Conservation (phyloP, 345 rosid genomes). For the Arabidopsis suecica region DNA sequence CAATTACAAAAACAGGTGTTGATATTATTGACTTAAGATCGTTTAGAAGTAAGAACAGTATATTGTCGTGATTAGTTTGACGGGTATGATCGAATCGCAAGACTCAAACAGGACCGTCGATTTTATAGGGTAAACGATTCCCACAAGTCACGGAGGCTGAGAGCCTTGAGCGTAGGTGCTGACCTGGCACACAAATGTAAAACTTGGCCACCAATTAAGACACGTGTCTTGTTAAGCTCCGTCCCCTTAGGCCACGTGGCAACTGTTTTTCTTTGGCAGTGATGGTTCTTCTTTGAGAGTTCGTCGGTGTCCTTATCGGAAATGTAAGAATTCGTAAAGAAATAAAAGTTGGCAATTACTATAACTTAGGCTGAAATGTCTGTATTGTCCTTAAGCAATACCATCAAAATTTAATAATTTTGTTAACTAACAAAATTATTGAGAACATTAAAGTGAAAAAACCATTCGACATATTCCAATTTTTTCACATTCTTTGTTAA, state of each 20-base stretch:
- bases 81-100: conserved; percentile 5
- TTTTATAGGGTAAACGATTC: conserved; percentile 10
- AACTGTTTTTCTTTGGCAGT: neutral
- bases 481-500: too few relatives aligned
- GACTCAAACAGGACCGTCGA: neutral
- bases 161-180: neutral
- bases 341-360: neutral
- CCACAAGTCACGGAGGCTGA: conserved; percentile 43
- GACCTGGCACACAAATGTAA: conserved; percentile 27
- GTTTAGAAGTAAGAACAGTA: neutral
- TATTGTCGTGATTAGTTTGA: conserved; percentile 26
- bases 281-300: conserved; percentile 30
- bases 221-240: conserved; percentile 29
- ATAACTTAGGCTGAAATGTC: conserved; percentile 8
- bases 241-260: conserved; percentile 27
- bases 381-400: neutral
- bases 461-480: too few relatives aligned
- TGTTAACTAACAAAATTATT: too few relatives aligned
- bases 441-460: too few relatives aligned
- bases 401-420: too few relatives aligned
- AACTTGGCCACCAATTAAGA: conserved; percentile 4
- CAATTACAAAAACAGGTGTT: conserved; percentile 26
- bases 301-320: conserved; percentile 39
- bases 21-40: neutral
- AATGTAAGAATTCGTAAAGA: neutral